phyloP scores from a whole-genome alignment of 177 flowering plant species.

The Vitis hybrid region DNA sequence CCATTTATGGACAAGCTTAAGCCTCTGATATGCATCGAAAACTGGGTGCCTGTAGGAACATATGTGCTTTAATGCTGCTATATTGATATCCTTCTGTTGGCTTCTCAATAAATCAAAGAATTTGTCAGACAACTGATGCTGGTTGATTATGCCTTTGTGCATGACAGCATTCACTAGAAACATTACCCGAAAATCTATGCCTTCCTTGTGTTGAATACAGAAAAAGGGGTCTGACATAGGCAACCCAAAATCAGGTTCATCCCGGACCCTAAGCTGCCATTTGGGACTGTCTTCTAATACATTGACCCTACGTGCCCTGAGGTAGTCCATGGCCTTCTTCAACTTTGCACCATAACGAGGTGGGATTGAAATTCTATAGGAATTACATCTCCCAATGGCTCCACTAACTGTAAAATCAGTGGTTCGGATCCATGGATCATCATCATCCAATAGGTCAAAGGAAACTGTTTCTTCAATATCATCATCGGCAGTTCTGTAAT shows the following conservation, averaged over 20 bases:
- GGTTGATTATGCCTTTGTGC: constrained; percentile 76
- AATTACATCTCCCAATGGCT: constrained; percentile 76
- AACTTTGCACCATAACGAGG: constrained; percentile 62
- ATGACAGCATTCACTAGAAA: constrained; percentile 76
- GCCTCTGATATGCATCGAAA: constrained; percentile 52
- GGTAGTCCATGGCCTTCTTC: constrained; percentile 45
- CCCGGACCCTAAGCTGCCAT: constrained; percentile 30
- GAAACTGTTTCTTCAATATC: constrained; percentile 64
- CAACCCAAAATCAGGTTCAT: constrained; percentile 69
- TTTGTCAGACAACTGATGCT: constrained; percentile 58
- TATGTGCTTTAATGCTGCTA: constrained; percentile 68
- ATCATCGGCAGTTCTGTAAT: constrained; percentile 91
- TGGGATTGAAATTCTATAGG: constrained; percentile 56
- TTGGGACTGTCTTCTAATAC: constrained; percentile 9
- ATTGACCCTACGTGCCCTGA: constrained; percentile 46
- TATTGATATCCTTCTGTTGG: constrained; percentile 49
- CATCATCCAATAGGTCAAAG: constrained; percentile 83
- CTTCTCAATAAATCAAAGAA: constrained; percentile 62
- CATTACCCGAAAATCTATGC: constrained; percentile 57
- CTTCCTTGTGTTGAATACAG: constrained; percentile 43
- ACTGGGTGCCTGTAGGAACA: constrained; percentile 55
- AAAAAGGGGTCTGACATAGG: constrained; percentile 54
- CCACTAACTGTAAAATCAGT: constrained; percentile 79
- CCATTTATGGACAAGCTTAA: constrained; percentile 67
- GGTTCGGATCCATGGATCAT: constrained; percentile 96